phyloP scores from a whole-genome alignment of 2,329 filamentous ascomycete species.

The Calonectria henricotiae region DNA sequence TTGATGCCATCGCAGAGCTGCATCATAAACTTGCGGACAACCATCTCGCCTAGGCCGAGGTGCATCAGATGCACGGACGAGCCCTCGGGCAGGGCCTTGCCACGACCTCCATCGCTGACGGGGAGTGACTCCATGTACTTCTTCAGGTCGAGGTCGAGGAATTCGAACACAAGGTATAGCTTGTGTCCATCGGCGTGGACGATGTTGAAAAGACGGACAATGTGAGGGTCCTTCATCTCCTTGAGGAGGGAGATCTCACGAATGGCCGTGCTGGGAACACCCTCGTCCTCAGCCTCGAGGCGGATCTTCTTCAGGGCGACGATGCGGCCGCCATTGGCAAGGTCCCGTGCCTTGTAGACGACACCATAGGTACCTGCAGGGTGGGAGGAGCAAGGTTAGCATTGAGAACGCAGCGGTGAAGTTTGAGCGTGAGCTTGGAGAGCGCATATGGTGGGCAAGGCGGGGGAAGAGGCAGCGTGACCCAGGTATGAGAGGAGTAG shows the following conservation, averaged over 20 bases:
- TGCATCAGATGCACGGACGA: constrained; percentile 64
- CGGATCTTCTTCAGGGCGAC: constrained; percentile 97
- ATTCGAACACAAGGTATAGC: constrained; percentile 94
- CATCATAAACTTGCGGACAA: constrained; percentile 94
- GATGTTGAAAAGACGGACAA: constrained; percentile 90
- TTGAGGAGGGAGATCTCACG: constrained; percentile 95
- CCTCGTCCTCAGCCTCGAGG: constrained; percentile 94
- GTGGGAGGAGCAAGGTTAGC: too few relatives aligned
- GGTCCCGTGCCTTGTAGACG: constrained; percentile 93
- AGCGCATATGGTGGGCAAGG: too few relatives aligned
- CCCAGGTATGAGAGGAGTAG: too few relatives aligned
- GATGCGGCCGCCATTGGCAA: constrained; percentile 85
- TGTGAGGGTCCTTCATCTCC: constrained; percentile 87
- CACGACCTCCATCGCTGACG: constrained; percentile 86
- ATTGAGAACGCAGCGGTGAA: too few relatives aligned
- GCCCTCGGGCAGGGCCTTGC: constrained; percentile 87
- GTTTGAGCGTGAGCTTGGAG: too few relatives aligned
- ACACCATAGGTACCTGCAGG: constrained; percentile 92
- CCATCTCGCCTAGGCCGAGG: constrained; percentile 82
- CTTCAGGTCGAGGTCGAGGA: constrained; percentile 92
- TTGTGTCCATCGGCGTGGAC: constrained; percentile 96
- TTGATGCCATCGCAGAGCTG: constrained; percentile 88
- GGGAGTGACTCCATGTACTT: constrained; percentile 97
- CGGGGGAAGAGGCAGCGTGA: too few relatives aligned
- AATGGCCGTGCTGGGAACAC: constrained; percentile 92